These are phyloP conservation scores for Zymoseptoria brevis DNA, from an alignment of 2,329 filamentous ascomycete species.

Conservation along the genomic window DNA sequence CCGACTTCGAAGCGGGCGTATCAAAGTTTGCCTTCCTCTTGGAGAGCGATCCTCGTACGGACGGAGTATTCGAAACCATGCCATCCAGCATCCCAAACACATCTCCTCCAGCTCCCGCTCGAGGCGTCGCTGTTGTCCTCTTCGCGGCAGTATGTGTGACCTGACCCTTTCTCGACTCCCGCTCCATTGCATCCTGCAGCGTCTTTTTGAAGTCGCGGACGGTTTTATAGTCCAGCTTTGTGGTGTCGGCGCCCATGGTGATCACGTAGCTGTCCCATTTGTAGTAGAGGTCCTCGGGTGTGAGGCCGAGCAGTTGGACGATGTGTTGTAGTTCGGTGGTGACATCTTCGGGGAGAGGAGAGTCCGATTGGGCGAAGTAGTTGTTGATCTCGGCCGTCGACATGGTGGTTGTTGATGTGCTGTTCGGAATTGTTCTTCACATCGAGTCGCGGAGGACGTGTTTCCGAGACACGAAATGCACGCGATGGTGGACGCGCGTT, in stretches of 20 bases:
- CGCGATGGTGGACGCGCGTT: neutral
- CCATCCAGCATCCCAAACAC: slow-evolving; percentile 60
- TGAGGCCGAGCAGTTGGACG: slow-evolving; percentile 71
- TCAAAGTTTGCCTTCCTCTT: slow-evolving; percentile 44
- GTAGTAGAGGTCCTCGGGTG: slow-evolving; percentile 82
- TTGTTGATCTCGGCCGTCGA: slow-evolving; percentile 47
- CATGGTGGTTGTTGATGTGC: slow-evolving; percentile 31
- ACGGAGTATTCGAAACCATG: slow-evolving; percentile 37
- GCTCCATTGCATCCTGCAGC: slow-evolving; percentile 75
- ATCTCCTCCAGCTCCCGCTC: slow-evolving; percentile 51
- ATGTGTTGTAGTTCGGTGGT: slow-evolving; percentile 77
- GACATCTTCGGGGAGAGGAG: slow-evolving; percentile 65
- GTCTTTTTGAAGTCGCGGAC: slow-evolving; percentile 76
- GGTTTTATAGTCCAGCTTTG: slow-evolving; percentile 60
- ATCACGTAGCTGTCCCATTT: slow-evolving; percentile 99
- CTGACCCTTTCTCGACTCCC: slow-evolving; percentile 59
- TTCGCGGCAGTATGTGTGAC: slow-evolving; percentile 52
- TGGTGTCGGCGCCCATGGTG: slow-evolving; percentile 79
- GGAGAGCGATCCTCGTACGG: slow-evolving; percentile 35
- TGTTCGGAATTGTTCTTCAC: neutral
- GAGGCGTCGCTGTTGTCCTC: slow-evolving; percentile 53
- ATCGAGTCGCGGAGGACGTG: neutral
- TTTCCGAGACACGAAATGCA: neutral
- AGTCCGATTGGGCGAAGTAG: slow-evolving; percentile 47
- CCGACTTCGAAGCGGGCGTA: slow-evolving; percentile 41